Base-by-base conservation (phyloP, 2,329 filamentous ascomycete species). In the Didymella pomorum region DNA sequence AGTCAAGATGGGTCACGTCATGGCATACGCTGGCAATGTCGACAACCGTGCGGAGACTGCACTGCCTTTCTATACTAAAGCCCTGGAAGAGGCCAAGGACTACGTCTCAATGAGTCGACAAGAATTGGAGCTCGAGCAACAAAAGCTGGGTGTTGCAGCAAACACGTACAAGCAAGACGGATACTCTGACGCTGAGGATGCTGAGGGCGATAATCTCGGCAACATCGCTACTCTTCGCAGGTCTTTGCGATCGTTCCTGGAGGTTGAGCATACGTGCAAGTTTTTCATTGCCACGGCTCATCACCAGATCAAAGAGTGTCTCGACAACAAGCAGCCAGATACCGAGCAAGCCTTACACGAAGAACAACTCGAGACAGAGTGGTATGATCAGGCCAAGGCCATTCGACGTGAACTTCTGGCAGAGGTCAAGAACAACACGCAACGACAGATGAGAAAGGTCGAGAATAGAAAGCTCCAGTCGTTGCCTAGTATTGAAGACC, bases 201-300 rank as follows among this genome's bases (percentile, higher is more conserved):
- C 74, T 76, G 54, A 75, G 62, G 63, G 78, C 41, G 76, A 74
- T 55, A 79, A 78, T 35, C 63, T 71, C 11, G 76, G 73, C 21
- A 83, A 83, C 18, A 67, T 91, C 23, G 81, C 83, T 47, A 83
- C 86, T 35, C 83, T 84, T 48, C 86, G 88, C 31, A 86, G 88
- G 52, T 85, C 87, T 42, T 80, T 97, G 21, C 88, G 92, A 10
- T 83, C 82, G 20, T 88, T 91, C 2, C 80, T 97, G 18, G 92
- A 96, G 71, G 77, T 96, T 42, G 85, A 94, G 60, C 94, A 97
- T 73, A 87, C 89, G 64, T 92, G 89, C 28, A 83, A 87, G 0
- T 97, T 97, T 78, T 97, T 96, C 71, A 89, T 89, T 25, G 92
- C 89, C 14, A 97, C 93, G 66, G 89, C 88, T 0, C 88, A 89